Base-by-base conservation (phyloP, 2,329 filamentous ascomycete genomes). In the Neonectria faginata region DNA sequence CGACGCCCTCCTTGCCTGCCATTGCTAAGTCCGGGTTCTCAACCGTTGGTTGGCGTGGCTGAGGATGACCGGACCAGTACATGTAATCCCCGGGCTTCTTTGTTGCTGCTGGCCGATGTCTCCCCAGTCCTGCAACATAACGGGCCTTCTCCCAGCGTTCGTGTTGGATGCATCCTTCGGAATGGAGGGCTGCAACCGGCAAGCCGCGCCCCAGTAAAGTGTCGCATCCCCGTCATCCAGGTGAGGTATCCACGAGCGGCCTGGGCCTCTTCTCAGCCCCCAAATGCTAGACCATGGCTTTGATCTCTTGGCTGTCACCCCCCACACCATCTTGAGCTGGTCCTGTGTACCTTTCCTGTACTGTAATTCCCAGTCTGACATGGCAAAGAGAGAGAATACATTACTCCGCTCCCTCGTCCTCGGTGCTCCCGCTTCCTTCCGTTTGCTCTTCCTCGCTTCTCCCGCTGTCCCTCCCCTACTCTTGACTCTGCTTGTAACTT, bases 391-490 rank as follows among this genome's bases (percentile, higher is more conserved):
- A 64, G 53, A 50, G 63, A 41, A 42, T 67, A 61, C 69, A 61
- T 73, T 68, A 72, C 63, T 70, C 64, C 68, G 69, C 67, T 69
- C 57, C 54, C 53, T 57, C 53, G 47, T 56, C n/a, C 56, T 61
- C 20, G 20, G 10, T 25, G 10, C 54, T 58, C 41, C 33, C 18
- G 11, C 33, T 61, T 59, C 53, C 53, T 55, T 53, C 62, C 52
- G 54, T 60, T 57, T 54, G 27, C 27, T 41, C 42, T 63, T 31
- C 47, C 47, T 62, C 47, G 47, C 18, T 60, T 57, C 48, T 58
- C 41, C 45, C 52, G 33, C 55, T 50, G 57, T 61, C 55, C 62
- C 44, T 57, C 45, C 50, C 56, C 58, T 52, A 20, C 39, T 57
- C 20, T 44, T 31, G 44, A 65, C 44, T 42, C 36, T 45, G 56